Base-by-base conservation (phyloP, 441 rosid species). In the Theobroma grandiflorum region DNA sequence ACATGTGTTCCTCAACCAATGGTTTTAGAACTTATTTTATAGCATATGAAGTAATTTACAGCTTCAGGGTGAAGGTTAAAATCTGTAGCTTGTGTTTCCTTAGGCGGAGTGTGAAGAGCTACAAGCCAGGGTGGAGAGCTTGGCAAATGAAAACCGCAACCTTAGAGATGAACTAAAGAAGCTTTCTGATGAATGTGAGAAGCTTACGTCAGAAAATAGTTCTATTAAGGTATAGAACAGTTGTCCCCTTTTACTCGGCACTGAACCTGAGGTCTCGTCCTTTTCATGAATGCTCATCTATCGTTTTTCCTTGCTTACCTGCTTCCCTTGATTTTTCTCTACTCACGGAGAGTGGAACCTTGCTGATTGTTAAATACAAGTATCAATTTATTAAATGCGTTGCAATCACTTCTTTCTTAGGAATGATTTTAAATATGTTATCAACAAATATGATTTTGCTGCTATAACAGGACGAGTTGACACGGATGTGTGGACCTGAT, bases 51-150 rank as follows among this genome's bases (percentile, higher is more conserved):
- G 77, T 40, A 40, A 58, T 8, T 6, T 22, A 40, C 59, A 55
- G 64, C 47, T 67, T n/a, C 53, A 49, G 22, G 37, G 31, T 31
- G 62, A 64, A 26, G 42, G 38, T 26, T 20, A 26, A 45, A 33
- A 71, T 38, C 10, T 63, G 6, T 37, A 42, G 52, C 35, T 43
- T 72, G 77, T 38, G 79, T 31, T 59, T 82, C 74, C 2, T 65
- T 78, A 97, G 99, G 99, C 91, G 9, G 99, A 95, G 80, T 97
- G 99, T 67, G 99, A 94, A 59, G 99, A 94, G 79, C 93, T 94
- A 78, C 99, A 93, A 79, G 88, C 50, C 75, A 91, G 90, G 79
- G 97, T 97, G 71, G 96, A 95, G 84, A 82, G 63, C 53, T 84
- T 97, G 85, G 83, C 78, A 61, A 91, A 68, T 22, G 98, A 97